Percentiles rank a stretch among this genome's conserved stretches.
phyloP scores from a whole-genome alignment of 225 moss, liverwort and hornwort species.

The Thuidium tamariscinum region DNA sequence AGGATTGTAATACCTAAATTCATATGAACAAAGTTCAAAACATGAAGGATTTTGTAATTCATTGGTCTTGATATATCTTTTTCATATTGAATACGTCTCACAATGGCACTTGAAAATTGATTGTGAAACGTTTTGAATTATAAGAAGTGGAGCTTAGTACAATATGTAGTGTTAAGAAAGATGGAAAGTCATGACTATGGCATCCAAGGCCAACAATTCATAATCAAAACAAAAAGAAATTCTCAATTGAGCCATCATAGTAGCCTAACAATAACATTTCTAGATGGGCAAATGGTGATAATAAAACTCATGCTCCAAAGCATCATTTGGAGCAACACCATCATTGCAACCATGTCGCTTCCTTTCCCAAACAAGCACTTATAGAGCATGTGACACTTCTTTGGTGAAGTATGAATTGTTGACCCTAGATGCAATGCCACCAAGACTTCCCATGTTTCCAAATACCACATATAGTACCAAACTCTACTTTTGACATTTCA shows the following conservation, averaged over 20 bases:
- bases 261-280: rapidly evolving
- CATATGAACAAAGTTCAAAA: not conserved
- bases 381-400: no score
- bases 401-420: rapidly evolving
- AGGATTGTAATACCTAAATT: not conserved
- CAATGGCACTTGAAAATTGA: rapidly evolving
- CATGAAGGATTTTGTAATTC: not conserved
- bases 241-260: rapidly evolving
- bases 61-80: not conserved
- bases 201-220: rapidly evolving
- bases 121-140: rapidly evolving
- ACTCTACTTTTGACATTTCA: rapidly evolving
- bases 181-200: rapidly evolving
- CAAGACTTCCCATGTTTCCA: not conserved
- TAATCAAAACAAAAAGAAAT: rapidly evolving
- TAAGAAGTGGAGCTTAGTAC: not conserved
- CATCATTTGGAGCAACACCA: not conserved
- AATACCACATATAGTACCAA: rapidly evolving
- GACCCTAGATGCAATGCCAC: rapidly evolving
- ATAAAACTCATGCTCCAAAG: no score
- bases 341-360: rapidly evolving
- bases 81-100: not conserved
- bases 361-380: rapidly evolving
- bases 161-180: not conserved
- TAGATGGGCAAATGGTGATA: not conserved